These are phyloP conservation scores for Hortaea sp. DNA, from an alignment of 2,329 filamentous ascomycete genomes.

Conservation along the genomic window DNA sequence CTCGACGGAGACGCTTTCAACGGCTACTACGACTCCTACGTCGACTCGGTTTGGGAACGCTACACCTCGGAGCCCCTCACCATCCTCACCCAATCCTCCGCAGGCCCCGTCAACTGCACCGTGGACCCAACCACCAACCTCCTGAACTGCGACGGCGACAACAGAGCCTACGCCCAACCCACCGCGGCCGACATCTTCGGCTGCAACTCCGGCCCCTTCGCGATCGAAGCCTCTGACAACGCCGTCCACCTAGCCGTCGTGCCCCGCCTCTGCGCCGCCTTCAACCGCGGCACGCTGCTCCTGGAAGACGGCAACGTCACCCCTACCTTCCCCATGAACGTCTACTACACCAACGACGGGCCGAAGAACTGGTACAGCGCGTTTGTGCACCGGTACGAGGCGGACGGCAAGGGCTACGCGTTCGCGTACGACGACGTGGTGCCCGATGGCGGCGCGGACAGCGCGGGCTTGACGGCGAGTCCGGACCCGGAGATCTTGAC, in stretches of 20 bases:
- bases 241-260: conserved; percentile 47
- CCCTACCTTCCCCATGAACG: conserved; percentile 28
- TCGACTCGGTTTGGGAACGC: conserved; percentile 41
- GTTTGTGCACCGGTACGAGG: conserved; percentile 50
- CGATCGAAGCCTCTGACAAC: conserved; percentile 31
- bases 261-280: conserved; percentile 64
- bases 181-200: conserved; percentile 55
- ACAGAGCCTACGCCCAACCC: conserved; percentile 45
- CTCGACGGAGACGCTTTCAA: conserved; percentile 36
- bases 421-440: conserved; percentile 64
- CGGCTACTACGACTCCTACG: conserved; percentile 42
- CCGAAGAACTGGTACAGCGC: conserved; percentile 45
- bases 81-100: conserved; percentile 55
- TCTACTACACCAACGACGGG: conserved; percentile 34
- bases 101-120: conserved; percentile 43
- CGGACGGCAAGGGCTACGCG: conserved; percentile 52
- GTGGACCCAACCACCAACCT: conserved; percentile 24
- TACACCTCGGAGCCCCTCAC: conserved; percentile 39
- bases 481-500: neutral
- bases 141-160: conserved; percentile 31
- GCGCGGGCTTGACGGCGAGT: neutral
- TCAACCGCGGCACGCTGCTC: conserved; percentile 64
- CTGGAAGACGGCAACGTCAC: conserved; percentile 37
- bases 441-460: conserved; percentile 26
- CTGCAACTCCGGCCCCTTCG: conserved; percentile 56